Evolutionary conservation across 2,329 filamentous ascomycete genomes (phyloP), one percentile per base, ranked within the genome.

Genomic region (Alternaria viburni): DNA sequence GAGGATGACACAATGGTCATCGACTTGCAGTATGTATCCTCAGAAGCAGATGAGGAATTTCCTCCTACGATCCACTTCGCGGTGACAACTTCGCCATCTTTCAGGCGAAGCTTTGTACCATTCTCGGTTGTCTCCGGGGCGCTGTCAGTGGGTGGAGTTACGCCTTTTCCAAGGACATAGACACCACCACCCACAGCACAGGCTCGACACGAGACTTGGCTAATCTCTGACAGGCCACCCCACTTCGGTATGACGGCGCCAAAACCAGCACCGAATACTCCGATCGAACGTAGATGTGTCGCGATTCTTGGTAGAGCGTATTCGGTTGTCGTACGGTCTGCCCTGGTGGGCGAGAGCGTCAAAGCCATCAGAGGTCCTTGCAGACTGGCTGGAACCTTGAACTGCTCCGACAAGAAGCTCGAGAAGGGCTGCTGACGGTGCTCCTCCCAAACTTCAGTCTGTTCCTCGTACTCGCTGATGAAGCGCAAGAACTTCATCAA

Each of bases 401-500:
- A 89, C 69, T 77, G 83, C 63, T 79, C 78, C 57, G 82, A 82
- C 45, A 91, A 83, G 71, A 92, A 93, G 5, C 82, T 78, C 3
- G 84, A 78, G 51, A 95, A 86, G 0, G 86, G 82, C 56, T 81
- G 80, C 12, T 84, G 78, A 26, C 88, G 86, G 55, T 87, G 83
- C 2, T 82, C 73, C 63, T 88, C 80, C 90, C 90, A 93, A 4
- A 84, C 71, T 55, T 86, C 86, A 54, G 72, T 78, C 74, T 88
- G 87, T 21, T 86, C 87, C 69, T 91, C 87, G 72, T 90, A 90
- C 71, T 93, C 88, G 63, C 89, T 84, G 57, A 97, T 91, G 76
- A 96, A 95, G 78, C 95, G 94, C 74, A 98, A 86, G 73, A 97
- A 96, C 79, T 96, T 97, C 91, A 97, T 97, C 73, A 98, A 81